These are phyloP conservation scores for Terfezia claveryi DNA, from an alignment of 495 filamentous ascomycete genomes.

Conservation along the genomic window DNA sequence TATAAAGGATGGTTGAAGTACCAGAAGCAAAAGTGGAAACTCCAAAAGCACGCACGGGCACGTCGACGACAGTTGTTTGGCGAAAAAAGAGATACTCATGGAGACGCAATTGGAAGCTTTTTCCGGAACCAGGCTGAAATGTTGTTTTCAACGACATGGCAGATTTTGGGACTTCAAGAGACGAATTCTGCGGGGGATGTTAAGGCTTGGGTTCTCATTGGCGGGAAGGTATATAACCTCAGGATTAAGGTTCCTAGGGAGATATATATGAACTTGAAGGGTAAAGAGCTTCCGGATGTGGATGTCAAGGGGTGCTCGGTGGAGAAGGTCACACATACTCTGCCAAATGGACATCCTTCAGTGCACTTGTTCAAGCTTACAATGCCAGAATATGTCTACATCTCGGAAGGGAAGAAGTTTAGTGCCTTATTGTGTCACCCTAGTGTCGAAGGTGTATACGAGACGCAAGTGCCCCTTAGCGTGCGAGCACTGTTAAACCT, in stretches of 20 bases:
- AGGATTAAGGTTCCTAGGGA: conserved; percentile 78
- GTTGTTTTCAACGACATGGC: conserved; percentile 80
- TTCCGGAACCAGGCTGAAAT: conserved; percentile 82
- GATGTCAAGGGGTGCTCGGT: conserved; percentile 69
- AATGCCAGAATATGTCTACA: conserved; percentile 69
- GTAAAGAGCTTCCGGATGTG: conserved; percentile 66
- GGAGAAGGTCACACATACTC: conserved; percentile 73
- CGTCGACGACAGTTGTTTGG: conserved; percentile 84
- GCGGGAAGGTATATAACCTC: conserved; percentile 65
- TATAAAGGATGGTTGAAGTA: conserved; percentile 80
- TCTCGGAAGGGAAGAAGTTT: conserved; percentile 63
- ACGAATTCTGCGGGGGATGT: conserved; percentile 70
- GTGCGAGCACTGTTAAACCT: conserved; percentile 69
- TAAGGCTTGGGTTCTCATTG: conserved; percentile 75
- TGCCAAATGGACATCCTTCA: conserved; percentile 89
- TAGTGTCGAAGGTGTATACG: conserved; percentile 90
- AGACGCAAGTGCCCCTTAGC: conserved; percentile 69
- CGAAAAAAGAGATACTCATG: conserved; percentile 45
- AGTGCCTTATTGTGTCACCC: conserved; percentile 67
- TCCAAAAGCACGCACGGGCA: conserved; percentile 78
- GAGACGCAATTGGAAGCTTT: conserved; percentile 57
- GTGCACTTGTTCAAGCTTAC: conserved; percentile 84
- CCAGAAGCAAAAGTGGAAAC: conserved; percentile 97
- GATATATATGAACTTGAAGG: conserved; percentile 77
- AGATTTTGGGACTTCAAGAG: conserved; percentile 65